Evolutionary conservation across 805 yeast species (phyloP), one percentile per base, ranked within the genome.

Genomic region (Scheffersomyces coipomensis): DNA sequence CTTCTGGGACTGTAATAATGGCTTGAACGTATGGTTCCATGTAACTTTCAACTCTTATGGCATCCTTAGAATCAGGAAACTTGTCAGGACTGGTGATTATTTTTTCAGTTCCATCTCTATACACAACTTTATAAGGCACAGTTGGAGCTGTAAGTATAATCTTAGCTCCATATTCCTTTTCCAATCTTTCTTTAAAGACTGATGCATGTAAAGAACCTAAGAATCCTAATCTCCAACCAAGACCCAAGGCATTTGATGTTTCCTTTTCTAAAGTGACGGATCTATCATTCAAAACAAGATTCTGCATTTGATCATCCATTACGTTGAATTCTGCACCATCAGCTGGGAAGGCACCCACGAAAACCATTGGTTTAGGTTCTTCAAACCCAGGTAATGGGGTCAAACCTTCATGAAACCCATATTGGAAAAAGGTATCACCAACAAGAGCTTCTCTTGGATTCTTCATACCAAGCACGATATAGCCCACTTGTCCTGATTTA

Each of bases 321-420:
- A 78, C 83, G 44, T 86, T 85, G 60, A 91, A 91, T 52, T 91
- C 96, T 0, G 84, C 76, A 4, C 96, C 96, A 53, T 91, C 96
- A 0, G 97, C 93, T 0, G 99, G 98, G 52, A 88, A 91, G 0
- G 98, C 99, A 11, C 98, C 98, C 35, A 91, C 95, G 59, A 91
- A 93, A 7, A 91, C 98, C 98, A 93, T 93, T 1, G 98, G 97
- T 60, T 93, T 90, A 1, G 95, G 90, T 52, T 88, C 97, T 62
- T 90, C 97, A 60, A 91, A 93, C 1, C 98, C 98, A 1, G 95
- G 96, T 19, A 91, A 70, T 1, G 97, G 83, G 46, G 82, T 87
- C 2, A 85, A 81, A 1, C 68, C 71, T 35, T 60, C 63, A 29
- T 71, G 73, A 24, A 71, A 73, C 4, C 84, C 85, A 10, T 68